Percentiles rank a stretch among this genome's conserved stretches.
These are phyloP conservation scores for Alternaria hordeiaustralica DNA, from an alignment of 2,329 filamentous ascomycete species.

Conservation along the genomic window DNA sequence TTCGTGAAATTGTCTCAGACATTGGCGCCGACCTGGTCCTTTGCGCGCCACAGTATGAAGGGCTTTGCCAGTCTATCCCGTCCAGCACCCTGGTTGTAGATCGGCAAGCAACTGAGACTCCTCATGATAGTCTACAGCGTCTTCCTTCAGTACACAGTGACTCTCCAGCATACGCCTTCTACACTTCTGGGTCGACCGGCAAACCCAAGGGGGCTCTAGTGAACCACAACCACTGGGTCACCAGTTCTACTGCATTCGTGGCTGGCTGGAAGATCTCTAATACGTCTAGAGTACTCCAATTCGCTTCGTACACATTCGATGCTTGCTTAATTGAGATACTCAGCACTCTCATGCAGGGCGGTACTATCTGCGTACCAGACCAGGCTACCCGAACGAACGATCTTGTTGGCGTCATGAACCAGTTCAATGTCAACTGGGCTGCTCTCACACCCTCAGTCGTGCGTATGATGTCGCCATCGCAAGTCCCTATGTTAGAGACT, in stretches of 20 bases:
- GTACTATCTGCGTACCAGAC: constrained; percentile 57
- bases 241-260: constrained; percentile 43
- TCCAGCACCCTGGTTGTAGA: constrained; percentile 38
- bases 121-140: constrained; percentile 34
- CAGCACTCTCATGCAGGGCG: constrained; percentile 54
- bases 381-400: constrained; percentile 56
- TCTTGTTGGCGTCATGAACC: constrained; percentile 50
- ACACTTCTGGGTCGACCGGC: constrained; percentile 64
- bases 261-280: constrained; percentile 52
- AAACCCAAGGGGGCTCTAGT: constrained; percentile 68
- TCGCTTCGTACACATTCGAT: constrained; percentile 55
- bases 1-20: constrained; percentile 45
- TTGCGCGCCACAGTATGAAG: constrained; percentile 32
- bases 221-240: constrained; percentile 65
- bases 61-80: constrained; percentile 34
- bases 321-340: constrained; percentile 56
- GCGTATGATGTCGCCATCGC: constrained; percentile 36
- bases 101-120: constrained; percentile 51
- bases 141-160: constrained; percentile 49
- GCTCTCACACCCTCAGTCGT: constrained; percentile 54
- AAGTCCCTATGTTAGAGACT: constrained; percentile 34
- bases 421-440: constrained; percentile 50
- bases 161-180: constrained; percentile 66
- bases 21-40: constrained; percentile 38
- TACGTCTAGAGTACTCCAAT: constrained; percentile 63